Base-by-base conservation (phyloP, 805 yeast species). In the Yarrowia bubula region DNA sequence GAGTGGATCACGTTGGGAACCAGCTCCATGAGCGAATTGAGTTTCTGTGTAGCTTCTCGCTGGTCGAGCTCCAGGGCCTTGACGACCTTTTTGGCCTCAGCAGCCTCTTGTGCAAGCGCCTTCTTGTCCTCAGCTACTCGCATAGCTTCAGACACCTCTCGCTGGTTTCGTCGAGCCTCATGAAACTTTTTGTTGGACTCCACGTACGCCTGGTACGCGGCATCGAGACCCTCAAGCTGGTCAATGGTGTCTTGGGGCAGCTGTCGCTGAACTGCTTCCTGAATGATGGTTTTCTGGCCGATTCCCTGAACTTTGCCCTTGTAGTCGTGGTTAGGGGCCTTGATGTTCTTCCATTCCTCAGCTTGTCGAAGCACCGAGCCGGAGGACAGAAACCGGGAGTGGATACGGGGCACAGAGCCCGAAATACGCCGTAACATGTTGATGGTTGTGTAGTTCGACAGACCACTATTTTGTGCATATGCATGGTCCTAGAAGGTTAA, bases 251-350 rank as follows among this genome's bases (percentile, higher is more conserved):
- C 64, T 32, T 33, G 13, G 7, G 64, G 51, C 1, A 58, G 51
- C 22, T 58, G 64, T 43, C 64, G 39, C 33, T 58, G 50, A 5
- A 43, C 33, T 7, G 64, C 64, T 22, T 58, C 51, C 2, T 15
- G 11, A 18, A 58, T 22, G 33, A 58, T 44, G 8, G 35, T n/a
- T 6, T 55, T 18, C n/a, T 39, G 46, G 39, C 51, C 51, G 18
- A 58, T 43, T 14, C 39, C 63, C 5, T 32, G 8, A 28, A 58
- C 10, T 43, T 43, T 58, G 10, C 51, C 42, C 42, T 58, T 43
- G 53, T 43, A 58, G 28, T 58, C 51, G 35, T 58, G 64, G 33
- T 58, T 58, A n/a, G 64, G 64, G 18, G 64, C 51, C 51, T 33
- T 44, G 35, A 58, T 41, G 18, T 58, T 33, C 18, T 58, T 58